A percentile compares a stretch with the other conserved stretches of the same genome.
Conservation (phyloP, 2,329 filamentous ascomycete genomes). For the Trichoderma citrinoviride region DNA sequence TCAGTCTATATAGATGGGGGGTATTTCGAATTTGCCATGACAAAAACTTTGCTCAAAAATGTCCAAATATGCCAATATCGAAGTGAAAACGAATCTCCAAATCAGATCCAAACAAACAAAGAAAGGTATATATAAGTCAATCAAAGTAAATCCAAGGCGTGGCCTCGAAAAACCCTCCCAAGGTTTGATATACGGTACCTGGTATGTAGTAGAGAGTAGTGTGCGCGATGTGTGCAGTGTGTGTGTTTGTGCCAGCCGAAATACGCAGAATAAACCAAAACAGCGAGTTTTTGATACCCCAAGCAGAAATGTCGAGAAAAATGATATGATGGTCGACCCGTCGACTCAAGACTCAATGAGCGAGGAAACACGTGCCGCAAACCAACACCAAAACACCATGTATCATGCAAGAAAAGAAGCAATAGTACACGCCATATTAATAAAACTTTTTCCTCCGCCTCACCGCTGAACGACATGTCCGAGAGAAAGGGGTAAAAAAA, state of each 20-base stretch:
- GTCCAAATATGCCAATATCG: not conserved
- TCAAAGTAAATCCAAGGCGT: conserved; percentile 26
- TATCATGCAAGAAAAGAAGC: conserved; percentile 23
- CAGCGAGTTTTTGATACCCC: conserved; percentile 29
- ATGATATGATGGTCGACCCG: conserved; percentile 25
- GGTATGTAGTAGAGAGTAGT: not conserved
- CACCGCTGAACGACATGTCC: conserved; percentile 27
- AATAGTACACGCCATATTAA: conserved; percentile 21
- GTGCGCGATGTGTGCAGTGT: not conserved
- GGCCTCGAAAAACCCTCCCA: conserved; percentile 29
- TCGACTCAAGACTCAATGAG: conserved; percentile 26
- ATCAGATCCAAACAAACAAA: conserved; percentile 7
- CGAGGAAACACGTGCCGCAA: conserved; percentile 23
- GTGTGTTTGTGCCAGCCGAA: conserved; percentile 28
- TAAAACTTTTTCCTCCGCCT: conserved; percentile 21
- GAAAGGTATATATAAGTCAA: conserved; percentile 25
- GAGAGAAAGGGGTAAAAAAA: conserved; percentile 18
- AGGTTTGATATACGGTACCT: conserved; percentile 13
- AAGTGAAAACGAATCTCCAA: not conserved
- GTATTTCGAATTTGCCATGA: conserved; percentile 36
- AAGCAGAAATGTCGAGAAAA: conserved; percentile 19
- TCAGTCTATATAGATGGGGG: conserved; percentile 36
- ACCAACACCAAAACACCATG: conserved; percentile 25
- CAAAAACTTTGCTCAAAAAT: conserved; percentile 25
- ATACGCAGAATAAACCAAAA: conserved; percentile 26